Base-by-base conservation (phyloP, 179 eudicot genomes). In the Dionaea muscipula region DNA sequence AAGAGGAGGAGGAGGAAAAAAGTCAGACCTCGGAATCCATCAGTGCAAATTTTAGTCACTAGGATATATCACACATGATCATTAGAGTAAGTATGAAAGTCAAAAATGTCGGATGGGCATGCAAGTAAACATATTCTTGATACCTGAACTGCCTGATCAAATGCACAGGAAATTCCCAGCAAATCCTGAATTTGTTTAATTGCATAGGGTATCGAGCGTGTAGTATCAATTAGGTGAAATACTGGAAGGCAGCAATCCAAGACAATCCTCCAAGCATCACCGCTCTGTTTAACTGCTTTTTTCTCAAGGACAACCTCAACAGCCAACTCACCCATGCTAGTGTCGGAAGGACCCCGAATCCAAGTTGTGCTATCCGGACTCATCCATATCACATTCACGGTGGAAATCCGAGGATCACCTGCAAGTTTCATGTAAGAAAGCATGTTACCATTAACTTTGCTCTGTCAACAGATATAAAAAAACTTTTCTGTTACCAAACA, bases 141-240 rank as follows among this genome's bases (percentile, higher is more conserved):
- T 75, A 90, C 97, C 97, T 90, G 95, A 56, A 93, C 86, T 51
- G 88, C 93, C 61, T 87, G 99, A 67, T 88, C 94, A 61, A 93
- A 93, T 33, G 90, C 84, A 73, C 95, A 81, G 38, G 96, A 79
- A 50, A 93, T 85, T 48, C 99, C 99, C 46, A 93, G 79, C 18
- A 88, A 70, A 51, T 93, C 86, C 56, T 93, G 86, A 46, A 93
- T 78, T 75, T 93, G 96, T 65, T 88, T 88, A 25, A 88, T 83
- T 18, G 95, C 93, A 72, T 83, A 78, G 36, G 96, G 99, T 10
- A 83, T 77, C 15, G 99, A 84, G 21, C 96, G 83, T 46, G 49
- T 70, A 5, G 81, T 73, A 69, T 93, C 99, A 27, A 93, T 78
- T 58, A 93, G 40, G 69, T 85, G 94, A 45, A 88, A 71, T 14